Evolutionary conservation across 495 filamentous ascomycete species (phyloP).

Genomic region (Filosporella fistucella): DNA sequence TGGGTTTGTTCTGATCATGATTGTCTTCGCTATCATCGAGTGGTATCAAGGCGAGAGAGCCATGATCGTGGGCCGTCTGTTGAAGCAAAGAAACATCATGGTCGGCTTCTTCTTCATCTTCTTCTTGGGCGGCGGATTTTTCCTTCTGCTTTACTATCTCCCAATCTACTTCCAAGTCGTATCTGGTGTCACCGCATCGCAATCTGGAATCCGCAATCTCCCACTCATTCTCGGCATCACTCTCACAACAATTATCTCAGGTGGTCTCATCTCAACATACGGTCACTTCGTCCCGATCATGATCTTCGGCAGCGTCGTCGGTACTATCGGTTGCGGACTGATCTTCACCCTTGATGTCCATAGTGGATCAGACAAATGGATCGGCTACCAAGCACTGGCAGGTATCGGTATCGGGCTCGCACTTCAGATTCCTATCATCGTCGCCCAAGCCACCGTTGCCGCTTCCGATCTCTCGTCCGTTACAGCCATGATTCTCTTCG

Average conservation of each 20-base stretch:
- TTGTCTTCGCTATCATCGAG: conserved; percentile 60
- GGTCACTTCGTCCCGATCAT: conserved; percentile 33
- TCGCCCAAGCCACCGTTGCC: conserved; percentile 16
- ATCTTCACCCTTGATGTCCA: conserved; percentile 19
- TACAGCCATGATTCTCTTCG: conserved; percentile 25
- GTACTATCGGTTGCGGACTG: conserved; percentile 45
- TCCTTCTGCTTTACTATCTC: conserved; percentile 60
- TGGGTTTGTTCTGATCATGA: conserved; percentile 59
- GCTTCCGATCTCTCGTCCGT: conserved; percentile 19
- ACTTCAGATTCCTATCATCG: conserved; percentile 23
- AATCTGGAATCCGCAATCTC: conserved; percentile 23
- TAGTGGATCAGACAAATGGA: conserved; percentile 17
- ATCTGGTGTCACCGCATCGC: conserved; percentile 41
- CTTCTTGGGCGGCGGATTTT: conserved; percentile 52
- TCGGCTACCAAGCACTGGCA: conserved; percentile 23
- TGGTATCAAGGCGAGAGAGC: conserved; percentile 58
- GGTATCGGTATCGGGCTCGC: conserved; percentile 21
- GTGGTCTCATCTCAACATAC: conserved; percentile 27
- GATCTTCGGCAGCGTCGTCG: conserved; percentile 23
- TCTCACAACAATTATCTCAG: conserved; percentile 29
- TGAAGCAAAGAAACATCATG: conserved; percentile 60
- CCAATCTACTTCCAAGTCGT: conserved; percentile 85
- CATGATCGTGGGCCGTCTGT: conserved; percentile 57
- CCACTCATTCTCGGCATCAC: conserved; percentile 41
- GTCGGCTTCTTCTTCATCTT: conserved; percentile 47